Evolutionary conservation across 1,284 basidiomycete genomes (phyloP).

Genomic region (Boletus mariae): DNA sequence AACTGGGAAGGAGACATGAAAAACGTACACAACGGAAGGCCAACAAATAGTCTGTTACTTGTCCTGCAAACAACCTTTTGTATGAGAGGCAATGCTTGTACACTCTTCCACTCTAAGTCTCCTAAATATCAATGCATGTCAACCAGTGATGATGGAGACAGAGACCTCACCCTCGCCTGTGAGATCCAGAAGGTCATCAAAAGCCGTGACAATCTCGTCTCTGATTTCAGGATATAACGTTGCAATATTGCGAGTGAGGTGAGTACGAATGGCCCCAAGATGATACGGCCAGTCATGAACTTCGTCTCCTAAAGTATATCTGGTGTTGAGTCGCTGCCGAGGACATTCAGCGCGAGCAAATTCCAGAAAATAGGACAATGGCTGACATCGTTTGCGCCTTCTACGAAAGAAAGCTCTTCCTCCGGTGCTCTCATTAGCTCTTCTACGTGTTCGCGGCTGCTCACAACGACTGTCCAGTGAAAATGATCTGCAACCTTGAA

Average conservation of each 20-base stretch:
- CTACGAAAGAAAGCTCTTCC: conserved; percentile 35
- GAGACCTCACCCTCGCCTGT: not conserved
- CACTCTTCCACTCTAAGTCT: not conserved
- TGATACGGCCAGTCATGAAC: too few relatives aligned
- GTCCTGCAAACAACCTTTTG: conserved; percentile 29
- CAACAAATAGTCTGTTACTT: conserved; percentile 38
- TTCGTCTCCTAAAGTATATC: conserved; percentile 22
- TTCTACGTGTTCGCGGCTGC: conserved; percentile 34
- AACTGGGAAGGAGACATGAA: not conserved
- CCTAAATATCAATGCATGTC: not conserved
- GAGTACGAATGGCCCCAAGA: not conserved
- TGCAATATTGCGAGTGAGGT: not conserved
- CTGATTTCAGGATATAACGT: not conserved
- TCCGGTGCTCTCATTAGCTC: conserved; percentile 40
- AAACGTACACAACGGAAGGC: conserved; percentile 35
- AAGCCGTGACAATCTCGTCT: not conserved
- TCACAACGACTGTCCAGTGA: conserved; percentile 41
- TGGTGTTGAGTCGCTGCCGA: not conserved
- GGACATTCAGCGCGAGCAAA: not conserved
- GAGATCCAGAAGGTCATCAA: not conserved
- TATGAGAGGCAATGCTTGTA: conserved; percentile 16
- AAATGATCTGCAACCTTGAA: conserved; percentile 41
- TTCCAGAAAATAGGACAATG: conserved; percentile 8
- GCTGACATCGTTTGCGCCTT: conserved; percentile 15
- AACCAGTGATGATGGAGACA: too few relatives aligned